Percentiles rank a stretch among this genome's conserved stretches.
Conservation (phyloP, 306 rosid genomes). For the Vigna angularis region DNA sequence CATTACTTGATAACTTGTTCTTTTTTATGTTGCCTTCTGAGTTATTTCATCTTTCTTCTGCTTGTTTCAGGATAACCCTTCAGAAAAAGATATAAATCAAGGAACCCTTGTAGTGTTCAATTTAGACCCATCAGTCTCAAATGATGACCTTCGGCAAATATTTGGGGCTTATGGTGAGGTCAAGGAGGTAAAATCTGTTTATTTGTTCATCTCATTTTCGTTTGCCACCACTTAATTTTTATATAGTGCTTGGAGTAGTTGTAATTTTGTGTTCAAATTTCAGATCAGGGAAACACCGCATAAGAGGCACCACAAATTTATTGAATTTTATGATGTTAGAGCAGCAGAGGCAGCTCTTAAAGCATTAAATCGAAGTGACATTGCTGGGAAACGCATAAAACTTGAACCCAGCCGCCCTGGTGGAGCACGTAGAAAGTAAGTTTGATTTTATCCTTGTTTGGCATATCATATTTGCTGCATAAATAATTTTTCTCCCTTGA, state of each 20-base stretch:
- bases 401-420: constrained; percentile 99
- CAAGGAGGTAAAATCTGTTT: constrained; percentile 69
- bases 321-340: constrained; percentile 91
- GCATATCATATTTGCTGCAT: neutral
- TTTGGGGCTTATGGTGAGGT: constrained; percentile 96
- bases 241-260: constrained; percentile 34
- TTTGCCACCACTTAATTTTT: constrained; percentile 14
- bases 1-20: constrained; percentile 7
- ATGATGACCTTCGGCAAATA: constrained; percentile 90
- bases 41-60: constrained; percentile 39
- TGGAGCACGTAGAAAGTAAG: constrained; percentile 96
- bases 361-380: constrained; percentile 91
- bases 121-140: constrained; percentile 90
- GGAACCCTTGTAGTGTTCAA: constrained; percentile 98
- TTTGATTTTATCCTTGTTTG: constrained; percentile 31
- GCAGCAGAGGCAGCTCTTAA: constrained; percentile 90
- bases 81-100: constrained; percentile 94
- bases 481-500: neutral
- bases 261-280: constrained; percentile 42
- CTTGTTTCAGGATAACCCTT: constrained; percentile 83
- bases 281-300: constrained; percentile 98
- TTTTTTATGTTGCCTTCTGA: constrained; percentile 10
- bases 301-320: constrained; percentile 93
- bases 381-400: constrained; percentile 94
- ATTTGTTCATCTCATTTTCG: constrained; percentile 20